These are phyloP conservation scores for Rhynchospora pubera DNA, from an alignment of 176 grass and related monocot species.

Conservation along the genomic window DNA sequence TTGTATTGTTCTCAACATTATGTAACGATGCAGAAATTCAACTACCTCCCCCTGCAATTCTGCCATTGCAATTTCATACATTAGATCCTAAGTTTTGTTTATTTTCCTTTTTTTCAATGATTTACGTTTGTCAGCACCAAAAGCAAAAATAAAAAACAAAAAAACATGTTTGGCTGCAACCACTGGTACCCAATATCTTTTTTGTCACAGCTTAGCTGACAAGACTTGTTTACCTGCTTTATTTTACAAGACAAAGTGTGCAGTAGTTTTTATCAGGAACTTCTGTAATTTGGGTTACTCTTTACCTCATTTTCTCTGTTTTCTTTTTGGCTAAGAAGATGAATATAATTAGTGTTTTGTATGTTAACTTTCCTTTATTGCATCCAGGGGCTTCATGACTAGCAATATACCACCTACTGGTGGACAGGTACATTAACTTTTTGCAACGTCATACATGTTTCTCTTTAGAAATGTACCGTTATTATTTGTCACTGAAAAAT, in stretches of 20 bases:
- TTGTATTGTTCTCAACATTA: background rate
- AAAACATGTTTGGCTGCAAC: too few relatives aligned
- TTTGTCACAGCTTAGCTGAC: background rate
- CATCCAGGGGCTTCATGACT: constrained; percentile 47
- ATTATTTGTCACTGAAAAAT: background rate
- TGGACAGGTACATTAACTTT: constrained; percentile 28
- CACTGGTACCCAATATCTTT: too few relatives aligned
- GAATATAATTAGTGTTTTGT: background rate
- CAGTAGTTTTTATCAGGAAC: background rate
- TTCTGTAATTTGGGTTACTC: background rate
- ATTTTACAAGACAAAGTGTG: background rate
- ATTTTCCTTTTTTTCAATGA: background rate
- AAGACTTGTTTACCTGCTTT: background rate
- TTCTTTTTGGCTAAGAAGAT: background rate
- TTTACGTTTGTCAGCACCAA: background rate
- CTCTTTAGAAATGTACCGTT: background rate
- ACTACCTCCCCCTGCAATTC: background rate
- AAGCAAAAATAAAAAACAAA: background rate
- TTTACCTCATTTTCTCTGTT: background rate
- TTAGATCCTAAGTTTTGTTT: too few relatives aligned
- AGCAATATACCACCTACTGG: constrained; percentile 61
- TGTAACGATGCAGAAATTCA: background rate
- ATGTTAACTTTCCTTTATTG: background rate
- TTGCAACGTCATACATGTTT: background rate
- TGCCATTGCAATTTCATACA: background rate